Conservation (phyloP, 352 stramenopile genomes). For the Globisporangium orthogonon region DNA sequence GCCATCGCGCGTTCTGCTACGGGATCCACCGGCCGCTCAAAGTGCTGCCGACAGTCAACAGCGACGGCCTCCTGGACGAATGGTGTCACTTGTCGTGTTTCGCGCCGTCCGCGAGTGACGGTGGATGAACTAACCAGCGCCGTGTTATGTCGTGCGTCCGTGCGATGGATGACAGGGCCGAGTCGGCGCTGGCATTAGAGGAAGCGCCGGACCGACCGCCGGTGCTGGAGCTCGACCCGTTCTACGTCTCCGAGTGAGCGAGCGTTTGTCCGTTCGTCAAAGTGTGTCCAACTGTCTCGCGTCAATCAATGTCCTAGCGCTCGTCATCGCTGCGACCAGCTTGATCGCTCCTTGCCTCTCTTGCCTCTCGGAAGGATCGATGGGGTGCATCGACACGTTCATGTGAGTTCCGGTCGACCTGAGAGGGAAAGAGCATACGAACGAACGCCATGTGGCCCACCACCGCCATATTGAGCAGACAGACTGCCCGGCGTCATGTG, state of each 20-base stretch:
- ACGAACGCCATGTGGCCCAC: no score
- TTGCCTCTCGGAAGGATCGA: no score
- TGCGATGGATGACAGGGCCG: slow-evolving; percentile 8
- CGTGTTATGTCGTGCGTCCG: not conserved
- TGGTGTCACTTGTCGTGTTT: slow-evolving; percentile 13
- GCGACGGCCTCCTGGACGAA: slow-evolving; percentile 37
- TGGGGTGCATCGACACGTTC: no score
- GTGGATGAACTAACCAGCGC: slow-evolving; percentile 7
- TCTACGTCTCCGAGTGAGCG: slow-evolving; percentile 20
- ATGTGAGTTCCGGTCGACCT: no score
- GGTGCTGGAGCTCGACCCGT: slow-evolving; percentile 40
- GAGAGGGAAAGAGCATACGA: no score
- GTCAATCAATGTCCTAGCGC: not conserved
- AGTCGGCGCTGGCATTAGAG: slow-evolving; percentile 9
- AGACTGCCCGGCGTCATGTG: no score
- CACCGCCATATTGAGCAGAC: no score
- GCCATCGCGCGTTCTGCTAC: slow-evolving; percentile 56
- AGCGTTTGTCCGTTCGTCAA: not conserved
- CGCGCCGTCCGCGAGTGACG: not conserved
- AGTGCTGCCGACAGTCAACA: slow-evolving; percentile 62
- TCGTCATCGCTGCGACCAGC: not conserved
- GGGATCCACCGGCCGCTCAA: slow-evolving; percentile 56
- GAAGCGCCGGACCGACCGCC: slow-evolving; percentile 17
- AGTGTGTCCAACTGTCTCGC: not conserved
- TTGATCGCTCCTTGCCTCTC: no score